phyloP scores from a whole-genome alignment of 176 grass and related monocot species.

The Ananas comosus region DNA sequence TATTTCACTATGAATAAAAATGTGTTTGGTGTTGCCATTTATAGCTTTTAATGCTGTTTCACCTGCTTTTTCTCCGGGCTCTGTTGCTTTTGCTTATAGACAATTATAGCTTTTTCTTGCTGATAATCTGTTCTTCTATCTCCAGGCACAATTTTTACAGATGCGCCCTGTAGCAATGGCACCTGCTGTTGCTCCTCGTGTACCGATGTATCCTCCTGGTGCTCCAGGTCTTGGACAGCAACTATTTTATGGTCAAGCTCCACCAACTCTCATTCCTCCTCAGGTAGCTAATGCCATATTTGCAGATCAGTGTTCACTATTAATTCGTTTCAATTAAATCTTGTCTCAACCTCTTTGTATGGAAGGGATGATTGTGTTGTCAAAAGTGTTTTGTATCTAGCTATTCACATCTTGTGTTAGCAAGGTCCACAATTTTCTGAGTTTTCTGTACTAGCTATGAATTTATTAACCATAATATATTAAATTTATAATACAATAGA shows the following conservation, averaged over 20 bases:
- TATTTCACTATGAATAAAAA: background rate
- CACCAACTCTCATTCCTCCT: constrained; percentile 53
- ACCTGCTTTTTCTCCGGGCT: too few species aligned
- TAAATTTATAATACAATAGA: too few species aligned
- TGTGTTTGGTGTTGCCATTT: background rate
- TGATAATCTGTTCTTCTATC: background rate
- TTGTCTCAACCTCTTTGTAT: background rate
- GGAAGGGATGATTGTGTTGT: background rate
- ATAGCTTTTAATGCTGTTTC: background rate
- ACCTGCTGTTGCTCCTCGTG: constrained; percentile 43
- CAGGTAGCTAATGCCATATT: constrained; percentile 31
- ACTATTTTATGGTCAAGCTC: constrained; percentile 67
- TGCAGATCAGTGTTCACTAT: background rate
- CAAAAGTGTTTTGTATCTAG: background rate
- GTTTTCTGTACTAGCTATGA: background rate
- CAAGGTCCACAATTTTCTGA: background rate
- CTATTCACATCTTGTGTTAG: background rate
- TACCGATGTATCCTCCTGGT: constrained; percentile 67
- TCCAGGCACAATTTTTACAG: constrained; percentile 54
- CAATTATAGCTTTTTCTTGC: background rate
- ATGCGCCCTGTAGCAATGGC: constrained; percentile 53
- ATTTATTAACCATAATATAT: too few species aligned
- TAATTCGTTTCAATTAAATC: background rate
- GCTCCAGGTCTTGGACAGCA: constrained; percentile 52
- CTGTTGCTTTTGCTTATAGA: background rate